These are phyloP conservation scores for Leishmania mexicana DNA, from an alignment of 208 protist species.

Conservation along the genomic window DNA sequence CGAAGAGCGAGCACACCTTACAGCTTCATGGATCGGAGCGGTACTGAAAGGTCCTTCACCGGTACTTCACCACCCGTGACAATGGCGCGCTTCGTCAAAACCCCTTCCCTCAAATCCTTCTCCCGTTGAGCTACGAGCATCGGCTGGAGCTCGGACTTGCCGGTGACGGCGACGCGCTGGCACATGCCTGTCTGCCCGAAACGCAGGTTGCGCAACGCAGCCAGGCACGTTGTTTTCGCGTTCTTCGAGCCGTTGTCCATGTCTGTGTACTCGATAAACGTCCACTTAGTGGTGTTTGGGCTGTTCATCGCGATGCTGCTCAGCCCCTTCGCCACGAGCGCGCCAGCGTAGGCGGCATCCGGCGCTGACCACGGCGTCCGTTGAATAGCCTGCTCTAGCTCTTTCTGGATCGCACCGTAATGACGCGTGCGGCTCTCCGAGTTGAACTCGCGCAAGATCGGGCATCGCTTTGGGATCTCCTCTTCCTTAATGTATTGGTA, in stretches of 20 bases:
- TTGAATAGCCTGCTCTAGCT: conserved; percentile 34
- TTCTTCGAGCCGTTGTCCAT: conserved; percentile 29
- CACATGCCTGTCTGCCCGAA: conserved; percentile 75
- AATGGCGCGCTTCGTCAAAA: conserved; percentile 35
- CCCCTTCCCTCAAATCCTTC: conserved; percentile 34
- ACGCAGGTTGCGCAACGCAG: conserved; percentile 65
- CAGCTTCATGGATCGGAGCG: conserved; percentile 58
- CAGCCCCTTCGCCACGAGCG: conserved; percentile 66
- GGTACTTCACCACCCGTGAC: conserved; percentile 44
- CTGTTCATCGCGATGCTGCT: conserved; percentile 56
- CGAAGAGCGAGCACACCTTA: neutral
- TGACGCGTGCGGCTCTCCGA: conserved; percentile 46
- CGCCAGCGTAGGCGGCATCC: conserved; percentile 56
- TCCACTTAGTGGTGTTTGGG: conserved; percentile 79
- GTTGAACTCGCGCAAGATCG: conserved; percentile 62
- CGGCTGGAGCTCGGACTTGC: conserved; percentile 45
- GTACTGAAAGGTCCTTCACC: conserved; percentile 57
- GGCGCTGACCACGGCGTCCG: conserved; percentile 50
- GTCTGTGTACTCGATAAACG: conserved; percentile 78
- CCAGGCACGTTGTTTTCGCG: conserved; percentile 40
- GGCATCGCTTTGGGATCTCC: conserved; percentile 64
- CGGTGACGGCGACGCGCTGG: conserved; percentile 66
- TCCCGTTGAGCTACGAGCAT: conserved; percentile 34
- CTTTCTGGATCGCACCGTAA: conserved; percentile 48
- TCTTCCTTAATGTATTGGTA: conserved; percentile 68